phyloP scores from a whole-genome alignment of 371 early-diverging fungal species.

The Umbelopsis sp. region DNA sequence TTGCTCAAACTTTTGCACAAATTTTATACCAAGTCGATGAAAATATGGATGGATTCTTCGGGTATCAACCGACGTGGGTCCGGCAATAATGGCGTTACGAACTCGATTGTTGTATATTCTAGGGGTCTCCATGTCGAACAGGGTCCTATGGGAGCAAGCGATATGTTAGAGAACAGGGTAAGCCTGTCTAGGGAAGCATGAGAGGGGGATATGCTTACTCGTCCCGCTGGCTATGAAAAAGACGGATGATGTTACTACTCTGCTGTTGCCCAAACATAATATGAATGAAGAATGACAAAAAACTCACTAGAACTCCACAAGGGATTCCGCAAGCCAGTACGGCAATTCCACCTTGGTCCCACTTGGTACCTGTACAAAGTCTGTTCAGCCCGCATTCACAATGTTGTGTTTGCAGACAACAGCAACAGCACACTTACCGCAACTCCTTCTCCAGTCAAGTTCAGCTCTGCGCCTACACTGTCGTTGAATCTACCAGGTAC shows the following conservation, averaged over 20 bases:
- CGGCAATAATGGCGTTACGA: constrained; percentile 46
- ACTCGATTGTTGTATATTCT: constrained; percentile 42
- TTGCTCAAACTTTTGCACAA: constrained; percentile 24
- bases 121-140: constrained; percentile 43
- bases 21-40: constrained; percentile 44
- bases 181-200: background rate
- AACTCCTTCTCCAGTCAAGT: constrained; percentile 42
- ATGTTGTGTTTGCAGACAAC: background rate
- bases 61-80: constrained; percentile 43
- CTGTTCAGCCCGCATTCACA: no score
- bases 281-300: no score
- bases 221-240: background rate
- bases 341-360: constrained; percentile 40
- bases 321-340: constrained; percentile 48
- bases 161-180: constrained; percentile 2
- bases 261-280: no score
- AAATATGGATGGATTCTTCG: constrained; percentile 45
- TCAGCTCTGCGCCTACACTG: constrained; percentile 34
- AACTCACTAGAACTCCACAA: constrained; percentile 44
- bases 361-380: background rate
- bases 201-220: background rate
- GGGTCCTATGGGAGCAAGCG: constrained; percentile 20
- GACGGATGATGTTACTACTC: background rate
- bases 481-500: constrained; percentile 47
- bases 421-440: constrained; percentile 24